Percentiles rank a stretch among this genome's conserved stretches.
These are phyloP conservation scores for Hypoxylon sp. DNA, from an alignment of 2,329 filamentous ascomycete genomes.

Conservation along the genomic window DNA sequence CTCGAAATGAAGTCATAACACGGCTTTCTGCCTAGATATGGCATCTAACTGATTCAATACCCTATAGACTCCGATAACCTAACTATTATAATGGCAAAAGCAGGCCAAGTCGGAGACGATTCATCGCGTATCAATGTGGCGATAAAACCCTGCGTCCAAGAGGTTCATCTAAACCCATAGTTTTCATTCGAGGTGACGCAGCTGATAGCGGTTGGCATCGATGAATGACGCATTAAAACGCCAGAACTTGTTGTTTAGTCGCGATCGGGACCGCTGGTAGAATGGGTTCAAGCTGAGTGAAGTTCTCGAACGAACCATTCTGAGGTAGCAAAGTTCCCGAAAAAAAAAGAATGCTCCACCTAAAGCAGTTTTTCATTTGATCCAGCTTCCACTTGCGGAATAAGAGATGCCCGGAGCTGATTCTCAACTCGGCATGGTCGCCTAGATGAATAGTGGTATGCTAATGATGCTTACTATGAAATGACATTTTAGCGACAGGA, in stretches of 20 bases:
- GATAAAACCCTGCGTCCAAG: neutral
- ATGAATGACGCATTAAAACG: conserved; percentile 21
- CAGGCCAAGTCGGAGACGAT: neutral
- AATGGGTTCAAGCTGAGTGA: neutral
- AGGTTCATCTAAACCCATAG: neutral
- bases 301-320: conserved; percentile 8
- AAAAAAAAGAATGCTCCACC: conserved; percentile 10
- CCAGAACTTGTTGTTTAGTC: conserved; percentile 22
- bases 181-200: conserved; percentile 3
- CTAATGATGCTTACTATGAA: conserved; percentile 41
- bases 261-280: neutral
- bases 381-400: conserved; percentile 37
- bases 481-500: conserved; percentile 12
- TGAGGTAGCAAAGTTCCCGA: conserved; percentile 26
- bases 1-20: neutral
- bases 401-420: conserved; percentile 22
- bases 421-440: conserved; percentile 33
- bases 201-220: neutral
- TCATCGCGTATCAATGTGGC: conserved; percentile 11
- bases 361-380: conserved; percentile 13
- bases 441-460: conserved; percentile 28
- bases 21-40: neutral
- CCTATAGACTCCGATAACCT: neutral
- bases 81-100: conserved; percentile 6
- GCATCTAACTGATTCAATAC: neutral